These are phyloP conservation scores for Trametes maxima DNA, from an alignment of 768 basidiomycete genomes.

Conservation along the genomic window DNA sequence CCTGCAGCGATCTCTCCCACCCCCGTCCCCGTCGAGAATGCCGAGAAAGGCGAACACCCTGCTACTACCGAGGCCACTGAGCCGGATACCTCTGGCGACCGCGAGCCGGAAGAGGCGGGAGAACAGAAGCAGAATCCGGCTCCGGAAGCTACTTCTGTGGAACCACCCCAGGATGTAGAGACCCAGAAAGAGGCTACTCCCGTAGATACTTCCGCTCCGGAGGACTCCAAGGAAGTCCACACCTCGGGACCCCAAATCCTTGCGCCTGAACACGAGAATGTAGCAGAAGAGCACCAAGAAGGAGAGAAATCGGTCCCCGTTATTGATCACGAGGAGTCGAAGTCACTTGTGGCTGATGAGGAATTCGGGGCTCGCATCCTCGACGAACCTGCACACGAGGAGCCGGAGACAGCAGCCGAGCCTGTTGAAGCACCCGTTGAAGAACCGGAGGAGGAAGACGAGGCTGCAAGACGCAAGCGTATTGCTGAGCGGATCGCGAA, in stretches of 20 bases:
- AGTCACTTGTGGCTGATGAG: neutral
- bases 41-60: conserved; percentile 10
- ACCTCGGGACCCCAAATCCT: neutral
- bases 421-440: conserved; percentile 1
- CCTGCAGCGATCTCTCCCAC: conserved; percentile 26
- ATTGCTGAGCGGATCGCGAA: conserved; percentile 62
- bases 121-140: conserved; percentile 19
- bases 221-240: neutral
- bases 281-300: conserved; percentile 1
- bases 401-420: conserved; percentile 1
- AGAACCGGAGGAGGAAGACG: conserved; percentile 47
- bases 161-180: neutral
- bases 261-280: neutral
- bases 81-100: conserved; percentile 18
- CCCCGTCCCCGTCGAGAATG: neutral
- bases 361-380: neutral
- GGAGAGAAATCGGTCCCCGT: neutral
- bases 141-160: neutral
- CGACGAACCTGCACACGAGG: neutral
- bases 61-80: conserved; percentile 15
- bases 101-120: conserved; percentile 18
- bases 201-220: neutral
- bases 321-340: neutral
- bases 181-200: neutral
- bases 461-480: conserved; percentile 54